Conservation (phyloP, 495 filamentous ascomycete species). For the Bacidia rubella region DNA sequence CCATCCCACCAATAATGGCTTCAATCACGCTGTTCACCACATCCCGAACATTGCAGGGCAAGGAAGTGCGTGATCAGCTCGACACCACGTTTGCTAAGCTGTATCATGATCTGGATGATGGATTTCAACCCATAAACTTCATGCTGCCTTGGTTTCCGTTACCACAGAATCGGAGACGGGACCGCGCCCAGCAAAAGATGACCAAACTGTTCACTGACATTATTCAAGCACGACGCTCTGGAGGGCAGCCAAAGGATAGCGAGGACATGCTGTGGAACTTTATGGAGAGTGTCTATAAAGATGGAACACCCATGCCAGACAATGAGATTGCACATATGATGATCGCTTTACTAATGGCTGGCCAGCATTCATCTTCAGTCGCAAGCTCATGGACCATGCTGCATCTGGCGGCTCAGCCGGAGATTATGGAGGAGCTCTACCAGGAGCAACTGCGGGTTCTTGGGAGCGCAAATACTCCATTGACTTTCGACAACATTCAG, state of each 20-base stretch:
- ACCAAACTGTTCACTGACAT: constrained; percentile 65
- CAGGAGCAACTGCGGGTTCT: constrained; percentile 54
- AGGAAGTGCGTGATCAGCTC: constrained; percentile 63
- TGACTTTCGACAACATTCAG: constrained; percentile 54
- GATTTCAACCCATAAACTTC: constrained; percentile 75
- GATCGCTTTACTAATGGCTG: constrained; percentile 81
- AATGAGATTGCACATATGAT: constrained; percentile 80
- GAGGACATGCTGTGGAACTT: constrained; percentile 72
- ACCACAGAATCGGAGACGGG: constrained; percentile 67
- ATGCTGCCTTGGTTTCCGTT: constrained; percentile 74
- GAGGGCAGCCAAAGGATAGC: constrained; percentile 30
- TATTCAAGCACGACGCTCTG: constrained; percentile 51
- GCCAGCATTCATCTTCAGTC: constrained; percentile 76
- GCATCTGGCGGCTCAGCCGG: constrained; percentile 57
- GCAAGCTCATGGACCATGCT: constrained; percentile 74
- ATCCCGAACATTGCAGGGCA: constrained; percentile 64
- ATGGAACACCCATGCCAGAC: constrained; percentile 57
- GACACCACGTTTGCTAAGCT: constrained; percentile 59
- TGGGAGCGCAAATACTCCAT: constrained; percentile 44
- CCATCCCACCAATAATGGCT: constrained; percentile 57
- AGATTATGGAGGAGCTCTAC: constrained; percentile 62
- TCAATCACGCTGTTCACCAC: constrained; percentile 81
- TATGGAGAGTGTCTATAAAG: constrained; percentile 67
- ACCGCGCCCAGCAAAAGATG: constrained; percentile 61
- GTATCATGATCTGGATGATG: constrained; percentile 73